A percentile compares a stretch with the other conserved stretches of the same genome.
Evolutionary conservation across 805 yeast genomes (phyloP).

Genomic region (Clavispora asparagi): DNA sequence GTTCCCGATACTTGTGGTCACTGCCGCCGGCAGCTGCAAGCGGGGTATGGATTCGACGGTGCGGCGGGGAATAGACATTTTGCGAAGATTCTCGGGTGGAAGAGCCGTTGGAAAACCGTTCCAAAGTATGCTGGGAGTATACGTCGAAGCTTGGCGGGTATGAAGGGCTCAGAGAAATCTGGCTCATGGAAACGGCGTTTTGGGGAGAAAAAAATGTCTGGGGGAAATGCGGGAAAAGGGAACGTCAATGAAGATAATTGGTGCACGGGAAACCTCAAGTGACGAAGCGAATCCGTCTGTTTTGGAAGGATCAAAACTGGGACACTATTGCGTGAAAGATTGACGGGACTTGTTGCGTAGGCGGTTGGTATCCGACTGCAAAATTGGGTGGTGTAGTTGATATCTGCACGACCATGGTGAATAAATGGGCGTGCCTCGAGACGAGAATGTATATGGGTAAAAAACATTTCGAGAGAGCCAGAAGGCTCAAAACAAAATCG

Average conservation of each 20-base stretch:
- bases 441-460: not conserved
- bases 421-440: not conserved
- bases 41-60: not conserved
- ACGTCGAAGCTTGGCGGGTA: not conserved
- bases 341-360: not conserved
- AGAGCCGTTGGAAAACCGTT: not conserved
- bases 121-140: not conserved
- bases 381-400: conserved; percentile 6
- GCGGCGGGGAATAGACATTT: not conserved
- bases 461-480: too few species aligned
- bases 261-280: not conserved
- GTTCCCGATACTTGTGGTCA: not conserved
- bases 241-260: not conserved
- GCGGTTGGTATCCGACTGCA: conserved; percentile 11
- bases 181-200: conserved; percentile 1
- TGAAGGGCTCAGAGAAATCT: not conserved
- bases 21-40: not conserved
- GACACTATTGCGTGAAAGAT: not conserved
- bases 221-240: not conserved
- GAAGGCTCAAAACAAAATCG: too few species aligned
- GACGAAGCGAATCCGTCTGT: not conserved
- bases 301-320: not conserved
- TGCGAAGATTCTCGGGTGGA: not conserved
- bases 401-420: not conserved
- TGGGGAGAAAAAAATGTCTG: not conserved